Evolutionary conservation across 768 basidiomycete species (phyloP), one percentile per base, ranked within the genome.

Genomic region (Xerocomellus intermedius): DNA sequence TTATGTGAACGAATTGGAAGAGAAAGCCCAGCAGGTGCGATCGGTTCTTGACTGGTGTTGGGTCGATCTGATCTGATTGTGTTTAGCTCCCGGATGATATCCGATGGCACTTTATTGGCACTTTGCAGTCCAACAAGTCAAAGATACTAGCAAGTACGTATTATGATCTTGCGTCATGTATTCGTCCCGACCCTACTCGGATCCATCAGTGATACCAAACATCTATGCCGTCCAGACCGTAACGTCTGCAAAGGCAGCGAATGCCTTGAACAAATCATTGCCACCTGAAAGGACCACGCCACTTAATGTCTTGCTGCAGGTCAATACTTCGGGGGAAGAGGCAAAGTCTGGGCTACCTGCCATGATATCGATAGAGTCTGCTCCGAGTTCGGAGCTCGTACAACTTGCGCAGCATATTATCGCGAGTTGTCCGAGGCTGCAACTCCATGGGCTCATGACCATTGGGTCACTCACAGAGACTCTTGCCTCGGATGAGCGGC

Each of bases 31-130:
- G 54, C 75, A 80, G 64, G 89, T 90, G 68, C 58, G 81, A 73
- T 50, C 39, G 10, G 21, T 33, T 30, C 42, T 41, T 26, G 5
- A 6, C 28, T 32, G 24, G n/a, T 2, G 26, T 26, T 43, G 21
- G 7, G 12, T 37, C n/a, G 50, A 55, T 43, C 52, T 61, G 48
- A 57, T 57, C 35, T 49, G 36, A 61, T 24, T 9, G 37, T 48
- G 28, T 28, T 47, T 66, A 96, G 94, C 82, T 98, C n/a, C 92
- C 96, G 1, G 57, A 62, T 22, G 89, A 91, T 59, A 93, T 98
- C 61, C 81, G 87, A 57, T 98, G 96, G 96, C 96, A 98, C 73
- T 98, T 96, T 69, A 96, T 98, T 61, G 96, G 96, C 8, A 84
- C 87, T 3, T 74, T 98, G 19, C 94, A 98, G 68, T 91, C 90